Percentiles rank a stretch among this genome's conserved stretches.
Conservation (phyloP, 2,329 filamentous ascomycete species). For the Endothia cerciana region DNA sequence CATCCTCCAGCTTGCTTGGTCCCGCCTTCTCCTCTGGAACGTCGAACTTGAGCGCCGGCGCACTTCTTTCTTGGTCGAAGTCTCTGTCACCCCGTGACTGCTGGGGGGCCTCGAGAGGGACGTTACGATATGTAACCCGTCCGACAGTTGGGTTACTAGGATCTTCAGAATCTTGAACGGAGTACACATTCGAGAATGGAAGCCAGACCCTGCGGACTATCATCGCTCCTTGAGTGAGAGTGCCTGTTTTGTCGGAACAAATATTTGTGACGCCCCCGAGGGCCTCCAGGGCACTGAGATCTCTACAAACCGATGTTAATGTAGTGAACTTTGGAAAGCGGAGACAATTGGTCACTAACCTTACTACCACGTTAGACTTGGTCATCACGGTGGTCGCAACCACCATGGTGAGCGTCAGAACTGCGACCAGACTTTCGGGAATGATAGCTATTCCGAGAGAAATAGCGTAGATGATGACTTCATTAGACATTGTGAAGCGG, state of each 20-base stretch:
- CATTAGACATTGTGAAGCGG: conserved; percentile 55
- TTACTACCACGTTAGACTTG: conserved; percentile 66
- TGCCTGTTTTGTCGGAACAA: conserved; percentile 76
- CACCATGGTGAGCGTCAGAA: conserved; percentile 73
- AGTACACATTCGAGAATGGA: conserved; percentile 59
- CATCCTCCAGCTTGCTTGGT: conserved; percentile 38
- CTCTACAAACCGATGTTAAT: conserved; percentile 37
- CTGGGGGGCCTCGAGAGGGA: conserved; percentile 40
- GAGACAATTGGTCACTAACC: conserved; percentile 37
- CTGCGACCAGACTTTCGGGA: conserved; percentile 68
- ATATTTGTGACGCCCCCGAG: conserved; percentile 74
- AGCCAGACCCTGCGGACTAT: conserved; percentile 70
- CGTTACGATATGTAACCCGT: conserved; percentile 50
- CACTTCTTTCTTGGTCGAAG: conserved; percentile 62
- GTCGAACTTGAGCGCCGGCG: conserved; percentile 64
- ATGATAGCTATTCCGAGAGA: conserved; percentile 67
- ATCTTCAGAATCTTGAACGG: conserved; percentile 63
- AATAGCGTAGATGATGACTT: conserved; percentile 65
- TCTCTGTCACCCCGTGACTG: conserved; percentile 53
- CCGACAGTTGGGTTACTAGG: conserved; percentile 66
- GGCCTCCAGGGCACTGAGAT: conserved; percentile 69
- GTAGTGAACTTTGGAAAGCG: not conserved
- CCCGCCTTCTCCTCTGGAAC: conserved; percentile 61
- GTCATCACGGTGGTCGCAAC: conserved; percentile 69
- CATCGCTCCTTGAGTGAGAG: conserved; percentile 71